Evolutionary conservation across 768 basidiomycete species (phyloP).

Genomic region (Tephrocybe sp.): DNA sequence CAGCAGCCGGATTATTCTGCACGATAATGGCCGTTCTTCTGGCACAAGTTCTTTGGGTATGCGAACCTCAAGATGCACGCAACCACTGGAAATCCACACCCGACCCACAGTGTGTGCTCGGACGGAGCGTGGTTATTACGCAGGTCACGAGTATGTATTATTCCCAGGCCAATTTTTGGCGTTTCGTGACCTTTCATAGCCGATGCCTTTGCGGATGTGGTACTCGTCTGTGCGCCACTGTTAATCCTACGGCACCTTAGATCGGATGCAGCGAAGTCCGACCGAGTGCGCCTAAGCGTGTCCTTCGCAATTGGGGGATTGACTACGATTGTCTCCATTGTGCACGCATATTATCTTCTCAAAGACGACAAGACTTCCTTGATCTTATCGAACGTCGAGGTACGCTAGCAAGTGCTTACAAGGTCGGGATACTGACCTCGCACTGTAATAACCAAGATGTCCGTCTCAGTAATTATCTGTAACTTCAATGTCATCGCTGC

Average conservation of each 20-base stretch:
- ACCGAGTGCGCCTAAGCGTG: slow-evolving; percentile 1
- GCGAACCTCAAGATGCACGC: not conserved
- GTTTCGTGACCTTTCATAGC: not conserved
- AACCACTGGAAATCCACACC: slow-evolving; percentile 10
- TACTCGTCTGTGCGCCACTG: slow-evolving; percentile 1
- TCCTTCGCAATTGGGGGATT: slow-evolving; percentile 8
- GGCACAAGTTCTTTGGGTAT: slow-evolving; percentile 8
- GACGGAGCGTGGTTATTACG: not conserved
- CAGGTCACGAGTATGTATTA: slow-evolving; percentile 4
- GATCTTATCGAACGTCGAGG: slow-evolving; percentile 2
- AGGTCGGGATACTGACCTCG: not conserved
- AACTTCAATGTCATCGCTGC: slow-evolving; percentile 11
- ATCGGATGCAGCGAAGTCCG: not conserved
- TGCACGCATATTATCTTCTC: slow-evolving; percentile 9
- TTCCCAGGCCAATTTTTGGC: no score
- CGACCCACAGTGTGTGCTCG: slow-evolving; percentile 4
- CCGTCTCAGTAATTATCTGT: slow-evolving; percentile 12
- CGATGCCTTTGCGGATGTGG: slow-evolving; percentile 12
- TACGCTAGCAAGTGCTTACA: no score
- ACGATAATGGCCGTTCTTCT: not conserved
- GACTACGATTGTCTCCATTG: slow-evolving; percentile 7
- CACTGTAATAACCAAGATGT: not conserved
- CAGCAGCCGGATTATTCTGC: not conserved
- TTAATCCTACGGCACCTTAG: slow-evolving; percentile 8
- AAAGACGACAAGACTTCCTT: not conserved